phyloP scores from a whole-genome alignment of 192 early-diverging fungal genomes.

The Backusella morwellensis region DNA sequence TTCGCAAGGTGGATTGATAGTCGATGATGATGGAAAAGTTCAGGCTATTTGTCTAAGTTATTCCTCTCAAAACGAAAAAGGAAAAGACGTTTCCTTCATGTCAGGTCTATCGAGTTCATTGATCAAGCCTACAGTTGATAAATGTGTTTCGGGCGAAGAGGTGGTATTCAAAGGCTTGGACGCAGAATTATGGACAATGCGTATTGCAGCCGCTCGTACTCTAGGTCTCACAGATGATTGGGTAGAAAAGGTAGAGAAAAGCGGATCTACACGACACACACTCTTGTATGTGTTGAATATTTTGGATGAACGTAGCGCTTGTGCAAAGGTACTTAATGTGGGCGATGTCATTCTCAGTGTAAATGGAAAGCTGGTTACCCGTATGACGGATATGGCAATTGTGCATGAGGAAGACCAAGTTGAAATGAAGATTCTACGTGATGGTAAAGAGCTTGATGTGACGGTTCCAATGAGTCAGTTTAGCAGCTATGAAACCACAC shows the following conservation, averaged over 20 bases:
- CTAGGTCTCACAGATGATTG: constrained; percentile 58
- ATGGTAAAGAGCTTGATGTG: constrained; percentile 65
- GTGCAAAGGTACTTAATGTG: constrained; percentile 54
- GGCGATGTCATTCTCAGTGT: constrained; percentile 71
- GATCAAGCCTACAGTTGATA: constrained; percentile 49
- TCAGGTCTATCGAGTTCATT: constrained; percentile 50
- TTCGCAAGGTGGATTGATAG: constrained; percentile 69
- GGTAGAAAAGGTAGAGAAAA: constrained; percentile 55
- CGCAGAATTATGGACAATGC: constrained; percentile 60
- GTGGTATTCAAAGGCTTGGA: constrained; percentile 56
- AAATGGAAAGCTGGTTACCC: constrained; percentile 59
- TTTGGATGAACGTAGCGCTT: constrained; percentile 55
- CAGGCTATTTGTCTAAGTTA: constrained; percentile 70
- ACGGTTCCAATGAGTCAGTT: constrained; percentile 61
- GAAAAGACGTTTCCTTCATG: constrained; percentile 65
- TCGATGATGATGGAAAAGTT: constrained; percentile 51
- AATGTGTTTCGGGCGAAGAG: constrained; percentile 45
- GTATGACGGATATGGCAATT: constrained; percentile 57
- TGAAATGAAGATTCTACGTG: constrained; percentile 60
- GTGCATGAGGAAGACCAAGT: constrained; percentile 42
- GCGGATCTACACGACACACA: constrained; percentile 46
- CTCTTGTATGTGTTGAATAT: constrained; percentile 57
- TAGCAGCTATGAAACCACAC: constrained; percentile 55
- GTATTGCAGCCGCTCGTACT: constrained; percentile 58
- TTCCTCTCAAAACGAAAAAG: constrained; percentile 65